Percentiles rank a stretch among this genome's conserved stretches.
phyloP scores from a whole-genome alignment of 306 rosid genomes.

The Fragaria vesca region DNA sequence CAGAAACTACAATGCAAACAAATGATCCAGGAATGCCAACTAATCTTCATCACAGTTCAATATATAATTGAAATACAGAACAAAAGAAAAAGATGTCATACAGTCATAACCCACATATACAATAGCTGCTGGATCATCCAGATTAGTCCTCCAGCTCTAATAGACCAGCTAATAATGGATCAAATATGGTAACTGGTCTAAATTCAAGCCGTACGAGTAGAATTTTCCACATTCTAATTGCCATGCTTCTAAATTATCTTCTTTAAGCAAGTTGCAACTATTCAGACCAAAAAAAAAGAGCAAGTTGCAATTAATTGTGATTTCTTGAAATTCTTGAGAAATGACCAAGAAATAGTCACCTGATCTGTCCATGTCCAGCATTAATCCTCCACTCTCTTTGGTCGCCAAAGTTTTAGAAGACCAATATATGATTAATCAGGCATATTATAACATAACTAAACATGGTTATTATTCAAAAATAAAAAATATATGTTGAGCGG shows the following conservation, averaged over 20 bases:
- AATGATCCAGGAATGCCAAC: not conserved
- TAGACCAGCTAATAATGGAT: not conserved
- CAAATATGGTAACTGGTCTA: conserved; percentile 2
- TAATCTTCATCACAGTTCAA: not conserved
- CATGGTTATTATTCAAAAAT: not conserved
- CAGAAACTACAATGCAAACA: too few species aligned
- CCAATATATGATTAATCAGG: not conserved
- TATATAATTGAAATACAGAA: not conserved
- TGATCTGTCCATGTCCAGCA: not conserved
- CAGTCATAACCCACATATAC: not conserved
- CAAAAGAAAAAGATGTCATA: not conserved
- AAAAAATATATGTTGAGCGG: not conserved
- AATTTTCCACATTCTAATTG: not conserved
- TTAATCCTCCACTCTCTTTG: not conserved
- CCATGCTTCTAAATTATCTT: not conserved
- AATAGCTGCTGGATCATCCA: not conserved
- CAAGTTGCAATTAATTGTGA: conserved; percentile 1
- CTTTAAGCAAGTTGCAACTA: not conserved
- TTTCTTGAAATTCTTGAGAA: not conserved
- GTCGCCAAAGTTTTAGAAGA: not conserved
- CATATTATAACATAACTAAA: not conserved
- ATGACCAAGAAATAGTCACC: not conserved
- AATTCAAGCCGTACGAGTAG: not conserved
- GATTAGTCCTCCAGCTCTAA: not conserved
- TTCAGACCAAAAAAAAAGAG: too few species aligned